A percentile compares a stretch with the other conserved stretches of the same genome.
phyloP scores from a whole-genome alignment of 345 rosid species.

The Ceriops decandra region DNA sequence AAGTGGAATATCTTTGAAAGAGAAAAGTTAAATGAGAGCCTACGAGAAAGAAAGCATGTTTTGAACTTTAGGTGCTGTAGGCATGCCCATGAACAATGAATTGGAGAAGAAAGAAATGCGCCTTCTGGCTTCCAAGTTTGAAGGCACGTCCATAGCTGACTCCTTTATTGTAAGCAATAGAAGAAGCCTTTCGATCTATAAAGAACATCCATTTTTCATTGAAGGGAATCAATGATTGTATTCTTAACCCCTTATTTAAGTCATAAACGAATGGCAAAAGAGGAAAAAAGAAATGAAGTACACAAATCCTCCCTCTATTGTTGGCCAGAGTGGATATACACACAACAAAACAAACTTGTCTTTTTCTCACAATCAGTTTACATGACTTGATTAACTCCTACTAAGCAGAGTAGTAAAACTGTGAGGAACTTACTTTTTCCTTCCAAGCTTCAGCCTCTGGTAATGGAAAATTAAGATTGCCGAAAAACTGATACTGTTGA shows the following conservation, averaged over 20 bases:
- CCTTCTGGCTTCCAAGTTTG: conserved; percentile 67
- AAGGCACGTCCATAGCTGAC: conserved; percentile 66
- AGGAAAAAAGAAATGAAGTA: conserved; percentile 1
- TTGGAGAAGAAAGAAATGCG: conserved; percentile 63
- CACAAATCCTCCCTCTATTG: not conserved
- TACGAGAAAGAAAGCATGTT: conserved; percentile 66
- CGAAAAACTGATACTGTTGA: conserved; percentile 42
- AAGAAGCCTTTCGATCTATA: conserved; percentile 53
- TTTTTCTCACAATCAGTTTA: not conserved
- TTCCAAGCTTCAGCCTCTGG: conserved; percentile 51
- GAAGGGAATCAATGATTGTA: conserved; percentile 6
- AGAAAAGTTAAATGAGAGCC: conserved; percentile 15
- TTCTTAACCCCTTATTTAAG: not conserved
- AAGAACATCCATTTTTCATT: conserved; percentile 2
- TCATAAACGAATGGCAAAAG: not conserved
- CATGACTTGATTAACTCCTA: not conserved
- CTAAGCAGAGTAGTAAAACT: not conserved
- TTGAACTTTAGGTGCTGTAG: conserved; percentile 55
- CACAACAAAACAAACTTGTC: not conserved
- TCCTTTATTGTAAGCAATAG: conserved; percentile 61
- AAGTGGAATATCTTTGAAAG: no score
- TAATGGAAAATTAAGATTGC: conserved; percentile 42
- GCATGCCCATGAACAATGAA: conserved; percentile 73
- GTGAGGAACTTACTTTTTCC: conserved; percentile 40
- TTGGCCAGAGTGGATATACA: not conserved